Percentiles rank a stretch among this genome's conserved stretches.
Evolutionary conservation across 345 rosid species (phyloP).

Genomic region (Luvunga scandens): DNA sequence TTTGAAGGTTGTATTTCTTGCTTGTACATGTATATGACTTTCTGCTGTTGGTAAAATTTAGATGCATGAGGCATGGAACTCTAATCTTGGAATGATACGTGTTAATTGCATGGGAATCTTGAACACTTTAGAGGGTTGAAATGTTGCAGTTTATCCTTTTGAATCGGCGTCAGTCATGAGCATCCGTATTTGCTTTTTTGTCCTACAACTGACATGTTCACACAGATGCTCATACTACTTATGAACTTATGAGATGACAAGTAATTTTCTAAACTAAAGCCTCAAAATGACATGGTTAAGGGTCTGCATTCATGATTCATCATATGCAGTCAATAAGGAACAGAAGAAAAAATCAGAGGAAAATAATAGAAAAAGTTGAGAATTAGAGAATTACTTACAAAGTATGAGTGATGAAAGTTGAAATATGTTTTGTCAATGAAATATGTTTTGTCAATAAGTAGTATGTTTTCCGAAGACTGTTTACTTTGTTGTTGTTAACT

Average conservation of each 20-base stretch:
- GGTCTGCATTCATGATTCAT: slow-evolving; percentile 8
- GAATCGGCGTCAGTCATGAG: neutral
- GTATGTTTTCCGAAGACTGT: neutral
- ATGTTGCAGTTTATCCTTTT: neutral
- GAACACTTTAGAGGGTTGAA: neutral
- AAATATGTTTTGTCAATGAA: neutral
- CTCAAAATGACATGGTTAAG: neutral
- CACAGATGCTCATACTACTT: neutral
- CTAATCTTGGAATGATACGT: neutral
- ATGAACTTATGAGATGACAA: neutral
- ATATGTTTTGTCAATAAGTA: neutral
- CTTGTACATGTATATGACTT: neutral
- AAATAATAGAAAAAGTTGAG: neutral
- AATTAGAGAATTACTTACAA: neutral
- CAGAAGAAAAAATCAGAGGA: neutral
- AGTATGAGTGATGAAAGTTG: neutral
- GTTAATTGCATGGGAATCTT: neutral
- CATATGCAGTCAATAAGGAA: neutral
- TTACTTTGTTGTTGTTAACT: neutral
- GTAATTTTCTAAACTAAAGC: neutral
- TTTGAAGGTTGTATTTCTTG: slow-evolving; percentile 60
- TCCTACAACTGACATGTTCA: neutral
- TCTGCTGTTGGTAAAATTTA: neutral
- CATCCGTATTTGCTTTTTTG: neutral
- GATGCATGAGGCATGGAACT: slow-evolving; percentile 1